These are phyloP conservation scores for Colletotrichum destructivum DNA, from an alignment of 2,329 filamentous ascomycete genomes.

Conservation along the genomic window DNA sequence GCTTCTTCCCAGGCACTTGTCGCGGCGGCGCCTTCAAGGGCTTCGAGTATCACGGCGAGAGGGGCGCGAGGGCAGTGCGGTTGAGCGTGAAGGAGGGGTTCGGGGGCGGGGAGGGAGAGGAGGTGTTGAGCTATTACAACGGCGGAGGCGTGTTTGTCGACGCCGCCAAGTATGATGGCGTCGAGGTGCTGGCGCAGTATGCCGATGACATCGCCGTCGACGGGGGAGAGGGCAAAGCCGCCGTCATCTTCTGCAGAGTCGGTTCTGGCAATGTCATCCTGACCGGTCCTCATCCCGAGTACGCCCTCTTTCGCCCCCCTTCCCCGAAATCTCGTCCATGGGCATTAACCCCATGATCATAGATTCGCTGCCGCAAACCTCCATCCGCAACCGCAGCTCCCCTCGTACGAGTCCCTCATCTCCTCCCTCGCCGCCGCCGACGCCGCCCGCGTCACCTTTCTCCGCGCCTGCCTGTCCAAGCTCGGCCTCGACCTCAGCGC, in stretches of 20 bases:
- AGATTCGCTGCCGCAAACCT: slow-evolving; percentile 90
- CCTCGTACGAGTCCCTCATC: slow-evolving; percentile 79
- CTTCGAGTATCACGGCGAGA: slow-evolving; percentile 92
- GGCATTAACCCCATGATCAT: not conserved
- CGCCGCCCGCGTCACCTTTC: slow-evolving; percentile 77
- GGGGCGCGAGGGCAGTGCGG: slow-evolving; percentile 81
- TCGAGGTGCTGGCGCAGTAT: slow-evolving; percentile 89
- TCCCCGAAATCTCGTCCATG: not conserved
- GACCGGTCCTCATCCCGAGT: slow-evolving; percentile 95
- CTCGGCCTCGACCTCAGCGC: slow-evolving; percentile 85
- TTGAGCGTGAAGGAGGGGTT: slow-evolving; percentile 74
- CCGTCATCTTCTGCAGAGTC: slow-evolving; percentile 86
- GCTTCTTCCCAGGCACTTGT: slow-evolving; percentile 89
- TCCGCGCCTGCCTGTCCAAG: slow-evolving; percentile 85
- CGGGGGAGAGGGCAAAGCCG: slow-evolving; percentile 80
- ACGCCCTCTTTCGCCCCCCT: slow-evolving; percentile 36
- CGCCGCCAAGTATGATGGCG: slow-evolving; percentile 74
- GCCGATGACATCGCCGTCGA: slow-evolving; percentile 82
- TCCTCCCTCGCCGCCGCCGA: slow-evolving; percentile 79
- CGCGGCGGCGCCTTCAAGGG: slow-evolving; percentile 90
- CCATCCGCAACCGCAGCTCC: slow-evolving; percentile 74
- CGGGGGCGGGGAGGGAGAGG: slow-evolving; percentile 57
- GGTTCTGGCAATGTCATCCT: slow-evolving; percentile 85
- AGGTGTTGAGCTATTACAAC: slow-evolving; percentile 89
- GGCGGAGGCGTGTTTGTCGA: slow-evolving; percentile 95